These are phyloP conservation scores for Cutaneotrichosporon sp. DNA, from an alignment of 1,284 basidiomycete genomes.

Conservation along the genomic window DNA sequence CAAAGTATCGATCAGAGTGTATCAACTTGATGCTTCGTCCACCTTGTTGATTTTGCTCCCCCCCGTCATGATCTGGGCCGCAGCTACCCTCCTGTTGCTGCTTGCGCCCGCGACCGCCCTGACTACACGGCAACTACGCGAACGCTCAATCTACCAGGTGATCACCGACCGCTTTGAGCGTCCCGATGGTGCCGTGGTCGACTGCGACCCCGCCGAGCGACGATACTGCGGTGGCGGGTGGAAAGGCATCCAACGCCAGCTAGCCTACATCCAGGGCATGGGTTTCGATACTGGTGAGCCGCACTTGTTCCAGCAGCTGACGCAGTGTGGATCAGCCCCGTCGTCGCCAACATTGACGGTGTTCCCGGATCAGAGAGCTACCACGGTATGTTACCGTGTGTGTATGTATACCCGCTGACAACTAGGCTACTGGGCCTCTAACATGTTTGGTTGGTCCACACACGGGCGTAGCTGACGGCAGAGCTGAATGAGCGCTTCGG, in stretches of 20 bases:
- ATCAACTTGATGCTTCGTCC: background rate
- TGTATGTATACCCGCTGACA: conserved; percentile 13
- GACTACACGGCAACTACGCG: conserved; percentile 38
- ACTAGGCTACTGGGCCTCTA: conserved; percentile 50
- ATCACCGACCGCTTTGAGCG: conserved; percentile 52
- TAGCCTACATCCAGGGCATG: conserved; percentile 53
- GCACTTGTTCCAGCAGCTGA: background rate
- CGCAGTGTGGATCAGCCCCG: conserved; percentile 51
- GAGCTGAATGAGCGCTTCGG: conserved; percentile 56
- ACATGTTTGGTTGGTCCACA: conserved; percentile 38
- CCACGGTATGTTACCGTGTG: conserved; percentile 45
- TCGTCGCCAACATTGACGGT: conserved; percentile 48
- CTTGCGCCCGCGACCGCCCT: conserved; percentile 31
- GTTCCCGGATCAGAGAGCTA: conserved; percentile 45
- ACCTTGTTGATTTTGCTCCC: background rate
- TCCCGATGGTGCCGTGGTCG: conserved; percentile 29
- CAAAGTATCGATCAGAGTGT: background rate
- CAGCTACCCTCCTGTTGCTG: background rate
- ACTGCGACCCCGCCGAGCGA: conserved; percentile 34
- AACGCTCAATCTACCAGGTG: conserved; percentile 51
- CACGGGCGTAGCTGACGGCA: conserved; percentile 10
- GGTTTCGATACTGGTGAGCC: conserved; percentile 50
- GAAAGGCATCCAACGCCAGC: conserved; percentile 40
- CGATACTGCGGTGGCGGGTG: conserved; percentile 51
- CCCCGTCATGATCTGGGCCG: conserved; percentile 13